Conservation (phyloP, 2,329 filamentous ascomycete genomes). For the Ophiognomonia clavigignenti-juglandacearum region DNA sequence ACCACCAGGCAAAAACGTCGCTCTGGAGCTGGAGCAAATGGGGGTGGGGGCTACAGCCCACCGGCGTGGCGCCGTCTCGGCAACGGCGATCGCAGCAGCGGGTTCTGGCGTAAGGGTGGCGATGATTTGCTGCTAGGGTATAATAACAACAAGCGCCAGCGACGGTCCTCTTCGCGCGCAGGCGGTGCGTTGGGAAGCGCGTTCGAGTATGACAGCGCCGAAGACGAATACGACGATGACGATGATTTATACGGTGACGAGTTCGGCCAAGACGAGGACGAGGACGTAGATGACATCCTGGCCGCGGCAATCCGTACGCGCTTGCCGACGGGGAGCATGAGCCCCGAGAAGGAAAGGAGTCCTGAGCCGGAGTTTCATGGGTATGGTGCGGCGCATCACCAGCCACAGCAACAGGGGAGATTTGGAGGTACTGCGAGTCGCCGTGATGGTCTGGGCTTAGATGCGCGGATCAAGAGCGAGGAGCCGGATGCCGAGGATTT, state of each 20-base stretch:
- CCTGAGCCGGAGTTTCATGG: slow-evolving; percentile 38
- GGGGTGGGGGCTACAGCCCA: slow-evolving; percentile 50
- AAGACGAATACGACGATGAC: slow-evolving; percentile 20
- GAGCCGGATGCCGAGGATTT: slow-evolving; percentile 18
- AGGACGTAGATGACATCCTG: slow-evolving; percentile 35
- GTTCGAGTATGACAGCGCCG: slow-evolving; percentile 27
- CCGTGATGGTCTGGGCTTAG: too few species aligned
- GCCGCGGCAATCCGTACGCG: slow-evolving; percentile 50
- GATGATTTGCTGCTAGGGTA: slow-evolving; percentile 20
- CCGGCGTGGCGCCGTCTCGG: slow-evolving; percentile 57
- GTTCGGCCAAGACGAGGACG: slow-evolving; percentile 21
- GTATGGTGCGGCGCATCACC: not conserved
- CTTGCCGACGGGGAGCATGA: slow-evolving; percentile 50
- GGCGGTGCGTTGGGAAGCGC: slow-evolving; percentile 16
- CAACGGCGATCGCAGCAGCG: slow-evolving; percentile 53
- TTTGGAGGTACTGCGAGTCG: not conserved
- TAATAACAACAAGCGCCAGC: too few species aligned
- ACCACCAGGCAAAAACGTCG: too few species aligned
- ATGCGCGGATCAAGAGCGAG: slow-evolving; percentile 15
- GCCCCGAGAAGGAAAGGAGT: slow-evolving; percentile 48
- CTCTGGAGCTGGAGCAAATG: not conserved
- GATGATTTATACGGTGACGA: slow-evolving; percentile 18
- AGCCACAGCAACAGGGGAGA: not conserved
- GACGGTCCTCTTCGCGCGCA: too few species aligned
- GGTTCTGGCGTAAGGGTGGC: slow-evolving; percentile 54